These are phyloP conservation scores for Chalciporus sp. DNA, from an alignment of 1,284 basidiomycete species.

Conservation along the genomic window DNA sequence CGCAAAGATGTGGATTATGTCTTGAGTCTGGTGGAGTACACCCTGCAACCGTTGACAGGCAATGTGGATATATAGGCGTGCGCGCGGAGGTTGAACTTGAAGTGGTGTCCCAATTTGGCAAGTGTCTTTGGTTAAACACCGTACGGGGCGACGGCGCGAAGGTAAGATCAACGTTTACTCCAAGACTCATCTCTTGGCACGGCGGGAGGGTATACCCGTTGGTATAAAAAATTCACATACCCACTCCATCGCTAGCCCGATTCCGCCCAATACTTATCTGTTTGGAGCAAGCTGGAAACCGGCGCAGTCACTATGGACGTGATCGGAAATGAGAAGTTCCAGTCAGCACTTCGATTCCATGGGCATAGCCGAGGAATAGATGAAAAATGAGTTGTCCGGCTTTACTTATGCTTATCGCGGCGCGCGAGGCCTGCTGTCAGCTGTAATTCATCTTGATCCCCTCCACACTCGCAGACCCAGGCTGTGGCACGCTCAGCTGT, in stretches of 20 bases:
- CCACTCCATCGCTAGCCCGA: neutral
- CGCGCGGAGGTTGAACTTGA: neutral
- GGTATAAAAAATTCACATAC: neutral
- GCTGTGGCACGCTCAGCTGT: neutral
- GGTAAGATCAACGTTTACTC: neutral
- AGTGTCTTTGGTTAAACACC: neutral
- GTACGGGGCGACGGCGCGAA: neutral
- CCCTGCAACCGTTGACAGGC: slow-evolving; percentile 17
- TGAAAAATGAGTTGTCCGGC: neutral
- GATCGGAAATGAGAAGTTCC: slow-evolving; percentile 10
- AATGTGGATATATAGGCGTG: too few relatives aligned
- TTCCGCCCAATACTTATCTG: neutral
- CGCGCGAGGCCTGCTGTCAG: neutral
- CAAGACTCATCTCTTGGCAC: neutral
- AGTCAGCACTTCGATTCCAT: neutral
- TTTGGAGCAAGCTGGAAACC: neutral
- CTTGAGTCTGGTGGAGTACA: slow-evolving; percentile 3
- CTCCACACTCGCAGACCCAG: neutral
- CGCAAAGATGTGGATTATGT: too few relatives aligned
- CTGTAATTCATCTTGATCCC: neutral
- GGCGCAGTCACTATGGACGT: neutral
- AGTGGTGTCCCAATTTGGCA: neutral
- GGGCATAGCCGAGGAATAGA: slow-evolving; percentile 3
- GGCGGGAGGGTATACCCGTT: neutral
- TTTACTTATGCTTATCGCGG: neutral